Base-by-base conservation (phyloP, 495 filamentous ascomycete genomes). In the Hamigera avellanea region DNA sequence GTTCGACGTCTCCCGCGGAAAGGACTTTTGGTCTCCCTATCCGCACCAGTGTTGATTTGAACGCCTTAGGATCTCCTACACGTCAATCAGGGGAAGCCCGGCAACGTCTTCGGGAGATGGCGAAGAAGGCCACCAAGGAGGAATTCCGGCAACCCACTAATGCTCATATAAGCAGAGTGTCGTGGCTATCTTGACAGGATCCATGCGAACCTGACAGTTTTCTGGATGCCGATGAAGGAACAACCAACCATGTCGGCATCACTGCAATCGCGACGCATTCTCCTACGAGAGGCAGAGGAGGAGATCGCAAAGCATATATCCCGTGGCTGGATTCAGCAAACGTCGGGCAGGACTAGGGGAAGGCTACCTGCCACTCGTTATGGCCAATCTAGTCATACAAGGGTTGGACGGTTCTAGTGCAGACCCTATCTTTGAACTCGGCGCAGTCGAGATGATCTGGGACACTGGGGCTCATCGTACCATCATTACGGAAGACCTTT, bases 401-500 rank as follows among this genome's bases (percentile, higher is more conserved):
- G 19, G 18, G 2, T 8, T 36, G 8, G 34, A 36, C 19, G 34
- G 8, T 14, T 15, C 10, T 36, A n/a, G 14, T 6, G 16, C 25
- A 10, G 36, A 31, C n/a, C 12, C 23, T n/a, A 9, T 31, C 14
- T 14, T 4, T 10, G 7, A 38, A 14, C 23, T 38, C 5, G 16
- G 6, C 2, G 4, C 12, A n/a, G 16, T 38, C 12, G 19, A 12
- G 30, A 44, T 44, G 41, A 38, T 41, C 14, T 44, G 36, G 37
- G 37, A 44, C 19, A 44, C 36, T 4, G 41, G 41, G 6, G 41
- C 41, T 21, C 37, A 40, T 32, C 26, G 29, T 8, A 33, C 36
- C 13, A 30, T 44, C 17, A 41, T 44, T 35, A 35, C 41, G 6
- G 41, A 44, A 27, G 36, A 44, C 14, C 16, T 44, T 19, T 21